Evolutionary conservation across 176 grass and related monocot species (phyloP).

Genomic region (Musa troglodytarum): DNA sequence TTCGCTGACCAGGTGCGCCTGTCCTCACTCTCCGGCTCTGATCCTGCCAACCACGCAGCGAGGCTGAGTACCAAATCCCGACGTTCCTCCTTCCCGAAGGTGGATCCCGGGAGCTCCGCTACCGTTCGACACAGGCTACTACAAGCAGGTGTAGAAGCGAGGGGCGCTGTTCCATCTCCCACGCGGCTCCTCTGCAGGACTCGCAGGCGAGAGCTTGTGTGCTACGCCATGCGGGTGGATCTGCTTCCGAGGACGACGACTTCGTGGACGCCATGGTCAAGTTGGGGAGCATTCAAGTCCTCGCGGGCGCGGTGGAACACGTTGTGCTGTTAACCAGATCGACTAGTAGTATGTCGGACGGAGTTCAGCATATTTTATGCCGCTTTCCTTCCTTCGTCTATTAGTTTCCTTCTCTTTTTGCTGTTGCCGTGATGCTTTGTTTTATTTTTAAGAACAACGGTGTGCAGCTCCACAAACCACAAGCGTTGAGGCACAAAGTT

Average conservation of each 20-base stretch:
- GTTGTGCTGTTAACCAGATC: too few relatives aligned
- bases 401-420: too few relatives aligned
- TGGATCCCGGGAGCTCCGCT: conserved; percentile 65
- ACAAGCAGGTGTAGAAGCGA: conserved; percentile 35
- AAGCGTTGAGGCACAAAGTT: too few relatives aligned
- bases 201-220: conserved; percentile 32
- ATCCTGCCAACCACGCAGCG: conserved; percentile 28
- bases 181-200: conserved; percentile 54
- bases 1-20: too few relatives aligned
- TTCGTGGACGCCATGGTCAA: conserved; percentile 63
- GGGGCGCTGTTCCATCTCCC: conserved; percentile 54
- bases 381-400: too few relatives aligned
- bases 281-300: conserved; percentile 53
- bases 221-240: conserved; percentile 23
- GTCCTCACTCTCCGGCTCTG: conserved; percentile 26
- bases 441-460: too few relatives aligned
- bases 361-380: too few relatives aligned
- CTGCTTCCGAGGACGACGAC: conserved; percentile 43
- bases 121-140: conserved; percentile 74
- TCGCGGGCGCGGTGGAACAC: conserved; percentile 24
- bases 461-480: too few relatives aligned
- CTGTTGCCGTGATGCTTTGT: too few relatives aligned
- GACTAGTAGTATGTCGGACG: too few relatives aligned
- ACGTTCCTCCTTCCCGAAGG: conserved; percentile 52
- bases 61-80: conserved; percentile 31